Base-by-base conservation (phyloP, 371 early-diverging fungal genomes). In the Saksenaea vasiformis region DNA sequence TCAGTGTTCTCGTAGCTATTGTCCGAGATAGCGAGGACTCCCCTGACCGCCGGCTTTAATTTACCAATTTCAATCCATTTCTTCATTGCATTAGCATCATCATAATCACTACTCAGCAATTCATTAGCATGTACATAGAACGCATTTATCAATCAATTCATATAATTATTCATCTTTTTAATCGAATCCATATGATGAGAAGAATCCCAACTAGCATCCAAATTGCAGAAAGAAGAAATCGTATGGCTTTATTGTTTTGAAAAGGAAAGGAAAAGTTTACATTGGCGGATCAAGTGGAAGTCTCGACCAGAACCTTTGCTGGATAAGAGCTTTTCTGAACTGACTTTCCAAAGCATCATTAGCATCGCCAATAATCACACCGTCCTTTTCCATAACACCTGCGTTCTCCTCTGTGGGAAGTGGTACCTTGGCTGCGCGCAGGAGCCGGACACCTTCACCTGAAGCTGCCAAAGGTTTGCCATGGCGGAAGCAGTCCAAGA, bases 1-100 rank as follows among this genome's bases (percentile, higher is more conserved):
- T 91, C 58, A 90, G 89, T 56, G 89, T 92, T 4, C 60, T 93
- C 15, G 87, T 87, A 0, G 93, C 87, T 11, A 80, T 91, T 31
- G 83, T 93, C 31, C 69, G 79, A 34, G 82, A 79, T 55, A 68
- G 73, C 2, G 80, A 80, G 44, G 79, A 78, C 39, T 68, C 73
- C 15, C 77, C 56, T 11, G 64, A 66, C 19, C 24, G 56, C 26
- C 35, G 57, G 2, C 58, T 58, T 24, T 47, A 47, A 47, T n/a
- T 22, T 10, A 10, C 22, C 22, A 19, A 22, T 47, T 22, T 47
- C 24, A 47, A 19, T 22, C 10, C 39, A 17, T 47, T 47, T 1
- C 14, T 44, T 47, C 11, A 47, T 22, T 47, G 17, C 22, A 19
- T 47, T 47, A 17, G 24, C 24, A 22, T 47, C 8, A 10, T 22